Evolutionary conservation across 1,139 yeast species (phyloP).

Genomic region (Debaryomyces sp.): DNA sequence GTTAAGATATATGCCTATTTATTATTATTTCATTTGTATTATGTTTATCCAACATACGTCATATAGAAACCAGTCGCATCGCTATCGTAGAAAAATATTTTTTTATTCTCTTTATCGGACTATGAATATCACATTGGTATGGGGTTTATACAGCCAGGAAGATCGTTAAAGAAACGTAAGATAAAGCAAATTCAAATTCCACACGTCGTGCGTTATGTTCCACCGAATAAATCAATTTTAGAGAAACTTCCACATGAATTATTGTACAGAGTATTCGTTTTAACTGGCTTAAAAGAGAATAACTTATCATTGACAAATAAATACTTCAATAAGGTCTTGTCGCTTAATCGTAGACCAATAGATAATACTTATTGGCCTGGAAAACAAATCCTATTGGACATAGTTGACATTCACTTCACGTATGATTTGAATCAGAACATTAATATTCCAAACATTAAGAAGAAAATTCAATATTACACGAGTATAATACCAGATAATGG

Average conservation of each 20-base stretch:
- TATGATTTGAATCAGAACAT: conserved; percentile 24
- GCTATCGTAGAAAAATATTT: neutral
- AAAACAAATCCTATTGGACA: conserved; percentile 16
- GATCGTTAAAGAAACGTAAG: conserved; percentile 15
- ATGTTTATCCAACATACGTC: neutral
- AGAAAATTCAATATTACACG: conserved; percentile 13
- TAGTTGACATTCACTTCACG: conserved; percentile 21
- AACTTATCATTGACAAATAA: conserved; percentile 29
- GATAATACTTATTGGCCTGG: conserved; percentile 17
- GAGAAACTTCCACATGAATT: conserved; percentile 37
- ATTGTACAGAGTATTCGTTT: conserved; percentile 31
- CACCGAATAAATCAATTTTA: conserved; percentile 12
- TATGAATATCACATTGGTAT: conserved; percentile 14
- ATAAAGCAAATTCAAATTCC: conserved; percentile 10
- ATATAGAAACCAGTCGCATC: neutral
- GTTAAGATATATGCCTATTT: conserved; percentile 3
- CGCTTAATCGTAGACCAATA: conserved; percentile 15
- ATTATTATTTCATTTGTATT: conserved; percentile 1
- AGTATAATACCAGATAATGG: conserved; percentile 2
- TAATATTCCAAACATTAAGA: conserved; percentile 9
- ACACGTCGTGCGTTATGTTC: conserved; percentile 7
- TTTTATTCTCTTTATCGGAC: neutral
- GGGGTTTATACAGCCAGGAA: conserved; percentile 39
- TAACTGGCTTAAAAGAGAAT: conserved; percentile 31
- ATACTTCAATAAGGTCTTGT: conserved; percentile 25